Evolutionary conservation across 495 filamentous ascomycete species (phyloP).

Genomic region (Cetradonia linearis): DNA sequence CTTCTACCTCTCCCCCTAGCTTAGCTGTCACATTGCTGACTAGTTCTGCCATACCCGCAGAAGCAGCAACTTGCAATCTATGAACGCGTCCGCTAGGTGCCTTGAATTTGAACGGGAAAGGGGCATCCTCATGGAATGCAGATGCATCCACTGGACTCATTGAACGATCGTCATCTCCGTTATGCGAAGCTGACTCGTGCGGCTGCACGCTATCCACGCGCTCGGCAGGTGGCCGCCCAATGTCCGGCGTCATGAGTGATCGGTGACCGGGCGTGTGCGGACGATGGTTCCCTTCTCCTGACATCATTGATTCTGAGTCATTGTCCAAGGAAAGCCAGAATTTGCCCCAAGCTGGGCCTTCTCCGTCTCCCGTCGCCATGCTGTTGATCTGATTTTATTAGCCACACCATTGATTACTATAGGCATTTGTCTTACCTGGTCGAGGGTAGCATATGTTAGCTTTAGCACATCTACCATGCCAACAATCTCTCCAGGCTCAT

Average conservation of each 20-base stretch:
- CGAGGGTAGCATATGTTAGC: constrained; percentile 92
- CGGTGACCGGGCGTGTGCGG: constrained; percentile 48
- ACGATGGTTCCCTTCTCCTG: constrained; percentile 64
- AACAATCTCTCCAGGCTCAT: constrained; percentile 90
- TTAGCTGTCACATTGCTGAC: constrained; percentile 72
- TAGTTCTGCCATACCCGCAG: constrained; percentile 71
- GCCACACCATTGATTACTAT: constrained; percentile 7
- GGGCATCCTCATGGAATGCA: constrained; percentile 51
- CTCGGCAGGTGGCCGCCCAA: constrained; percentile 49
- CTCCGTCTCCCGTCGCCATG: constrained; percentile 70
- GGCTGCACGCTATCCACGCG: constrained; percentile 77
- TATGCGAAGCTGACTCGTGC: constrained; percentile 87
- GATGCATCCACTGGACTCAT: constrained; percentile 39
- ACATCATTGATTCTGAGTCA: constrained; percentile 93
- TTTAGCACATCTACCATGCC: constrained; percentile 99
- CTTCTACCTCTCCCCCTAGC: constrained; percentile 75
- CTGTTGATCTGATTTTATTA: constrained; percentile 51
- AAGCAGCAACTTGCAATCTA: constrained; percentile 72
- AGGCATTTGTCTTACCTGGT: constrained; percentile 58
- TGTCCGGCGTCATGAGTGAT: constrained; percentile 70
- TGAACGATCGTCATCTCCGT: constrained; percentile 66
- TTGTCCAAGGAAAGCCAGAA: constrained; percentile 97
- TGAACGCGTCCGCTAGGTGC: constrained; percentile 93
- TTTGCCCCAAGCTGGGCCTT: constrained; percentile 98
- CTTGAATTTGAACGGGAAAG: constrained; percentile 99